A percentile compares a stretch with the other conserved stretches of the same genome.
Evolutionary conservation across 805 yeast species (phyloP).

Genomic region (Candida sithepensis): DNA sequence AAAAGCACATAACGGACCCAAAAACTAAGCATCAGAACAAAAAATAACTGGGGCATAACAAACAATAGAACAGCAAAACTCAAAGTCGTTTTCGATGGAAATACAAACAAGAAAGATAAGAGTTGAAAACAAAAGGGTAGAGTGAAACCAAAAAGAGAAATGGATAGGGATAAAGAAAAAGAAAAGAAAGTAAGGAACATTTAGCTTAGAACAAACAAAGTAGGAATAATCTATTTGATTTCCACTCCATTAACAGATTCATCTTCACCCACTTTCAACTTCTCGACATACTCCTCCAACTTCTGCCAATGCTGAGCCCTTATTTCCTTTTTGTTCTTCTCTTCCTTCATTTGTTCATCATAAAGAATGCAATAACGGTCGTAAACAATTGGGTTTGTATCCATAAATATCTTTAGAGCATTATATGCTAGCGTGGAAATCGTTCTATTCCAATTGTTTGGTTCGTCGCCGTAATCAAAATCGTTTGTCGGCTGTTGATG

Average conservation of each 20-base stretch:
- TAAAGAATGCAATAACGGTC: conserved; percentile 90
- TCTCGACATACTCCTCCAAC: conserved; percentile 57
- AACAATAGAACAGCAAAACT: not conserved
- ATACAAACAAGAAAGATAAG: not conserved
- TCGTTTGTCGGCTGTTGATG: conserved; percentile 26
- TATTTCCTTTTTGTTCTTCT: conserved; percentile 56
- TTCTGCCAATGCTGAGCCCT: conserved; percentile 69
- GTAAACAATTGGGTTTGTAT: conserved; percentile 83
- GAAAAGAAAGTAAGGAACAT: not conserved
- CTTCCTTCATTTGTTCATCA: conserved; percentile 74
- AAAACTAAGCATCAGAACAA: not conserved
- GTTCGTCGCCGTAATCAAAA: conserved; percentile 38
- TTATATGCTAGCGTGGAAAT: conserved; percentile 87
- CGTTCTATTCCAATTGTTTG: conserved; percentile 84
- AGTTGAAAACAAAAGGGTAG: not conserved
- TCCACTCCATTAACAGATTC: conserved; percentile 51
- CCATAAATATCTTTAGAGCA: conserved; percentile 89
- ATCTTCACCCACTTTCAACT: conserved; percentile 26
- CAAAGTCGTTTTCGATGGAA: conserved; percentile 1
- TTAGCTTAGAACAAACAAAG: not conserved
- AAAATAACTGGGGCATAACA: not conserved
- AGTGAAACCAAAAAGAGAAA: not conserved
- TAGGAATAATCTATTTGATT: conserved; percentile 31
- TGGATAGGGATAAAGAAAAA: not conserved
- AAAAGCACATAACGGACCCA: not conserved